A percentile compares a stretch with the other conserved stretches of the same genome.
phyloP scores from a whole-genome alignment of 805 yeast genomes.

The Candida ficus region DNA sequence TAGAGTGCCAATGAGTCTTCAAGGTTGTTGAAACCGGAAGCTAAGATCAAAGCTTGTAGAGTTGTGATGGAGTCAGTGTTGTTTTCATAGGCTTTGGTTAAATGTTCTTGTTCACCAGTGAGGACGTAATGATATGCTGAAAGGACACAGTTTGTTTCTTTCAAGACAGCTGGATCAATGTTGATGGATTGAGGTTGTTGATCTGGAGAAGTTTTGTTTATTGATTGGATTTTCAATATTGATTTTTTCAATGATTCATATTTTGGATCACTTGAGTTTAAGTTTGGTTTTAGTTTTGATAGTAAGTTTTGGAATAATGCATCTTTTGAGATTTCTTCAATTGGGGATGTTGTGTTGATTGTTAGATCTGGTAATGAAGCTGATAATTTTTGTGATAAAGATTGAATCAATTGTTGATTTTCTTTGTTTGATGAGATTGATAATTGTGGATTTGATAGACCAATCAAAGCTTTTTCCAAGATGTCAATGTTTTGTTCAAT shows the following conservation, averaged over 20 bases:
- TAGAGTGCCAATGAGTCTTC: conserved; percentile 38
- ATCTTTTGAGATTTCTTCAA: not conserved
- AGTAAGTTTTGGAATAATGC: not conserved
- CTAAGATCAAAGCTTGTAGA: conserved; percentile 38
- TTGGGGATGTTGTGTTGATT: not conserved
- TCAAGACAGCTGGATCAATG: not conserved
- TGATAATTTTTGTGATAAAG: not conserved
- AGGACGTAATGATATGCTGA: conserved; percentile 6
- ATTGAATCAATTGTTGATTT: not conserved
- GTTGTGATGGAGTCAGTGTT: conserved; percentile 16
- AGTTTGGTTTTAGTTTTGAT: not conserved
- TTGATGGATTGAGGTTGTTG: not conserved
- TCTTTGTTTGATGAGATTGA: conserved; percentile 2
- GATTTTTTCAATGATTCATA: not conserved
- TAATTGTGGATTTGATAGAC: conserved; percentile 4
- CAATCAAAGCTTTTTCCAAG: conserved; percentile 3
- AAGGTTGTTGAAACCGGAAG: conserved; percentile 33
- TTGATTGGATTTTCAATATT: conserved; percentile 1
- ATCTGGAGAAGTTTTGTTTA: not conserved
- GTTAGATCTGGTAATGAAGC: not conserved
- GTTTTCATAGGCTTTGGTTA: not conserved
- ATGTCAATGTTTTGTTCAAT: conserved; percentile 2
- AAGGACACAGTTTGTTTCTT: not conserved
- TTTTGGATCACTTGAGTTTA: conserved; percentile 1
- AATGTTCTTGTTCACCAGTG: not conserved